Evolutionary conservation across 2,329 filamentous ascomycete genomes (phyloP), one percentile per base, ranked within the genome.

Genomic region (Chalaropsis thielavioides): DNA sequence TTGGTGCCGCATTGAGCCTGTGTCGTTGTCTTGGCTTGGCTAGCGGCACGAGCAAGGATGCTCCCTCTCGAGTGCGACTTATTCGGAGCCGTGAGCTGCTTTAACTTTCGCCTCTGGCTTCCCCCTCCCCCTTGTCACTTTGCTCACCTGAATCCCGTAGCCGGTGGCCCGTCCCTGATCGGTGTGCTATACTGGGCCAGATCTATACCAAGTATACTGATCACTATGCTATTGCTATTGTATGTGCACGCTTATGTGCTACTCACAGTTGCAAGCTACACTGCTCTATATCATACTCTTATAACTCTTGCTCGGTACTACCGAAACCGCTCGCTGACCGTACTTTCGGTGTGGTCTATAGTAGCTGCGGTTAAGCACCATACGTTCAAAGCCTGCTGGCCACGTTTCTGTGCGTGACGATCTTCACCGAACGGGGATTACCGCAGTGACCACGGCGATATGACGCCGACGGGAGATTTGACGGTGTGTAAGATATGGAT

Each of bases 301-400:
- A 35, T 31, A 27, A 27, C 51, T 10, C 22, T 15, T 27, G 13
- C 24, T 56, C 49, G 51, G 51, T 56, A 31, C 22, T 56, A 27
- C 51, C 51, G 51, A 56, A 19, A 13, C 51, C 31, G 31, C 22
- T 56, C 31, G 31, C 22, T 56, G 51, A n/a, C 51, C 22, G 51
- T 56, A 56, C 24, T 13, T 56, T 56, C 51, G 51, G 51, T 56
- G 51, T 56, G 24, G 27, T 27, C 51, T 56, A 56, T 56, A 56
- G 51, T 17, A 31, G 7, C 24, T 56, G 22, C 22, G 22, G 24
- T 56, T 31, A 56, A 56, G 51, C 22, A 56, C 51, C 51, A 56
- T 17, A 27, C 51, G 31, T 11, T 6, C 11, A 31, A 27, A 31
- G 51, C 24, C 24, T 27, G 51, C 1, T 56, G 51, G 17, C 24